phyloP scores from a whole-genome alignment of 805 yeast genomes.

The Isabelozyma gotoi region DNA sequence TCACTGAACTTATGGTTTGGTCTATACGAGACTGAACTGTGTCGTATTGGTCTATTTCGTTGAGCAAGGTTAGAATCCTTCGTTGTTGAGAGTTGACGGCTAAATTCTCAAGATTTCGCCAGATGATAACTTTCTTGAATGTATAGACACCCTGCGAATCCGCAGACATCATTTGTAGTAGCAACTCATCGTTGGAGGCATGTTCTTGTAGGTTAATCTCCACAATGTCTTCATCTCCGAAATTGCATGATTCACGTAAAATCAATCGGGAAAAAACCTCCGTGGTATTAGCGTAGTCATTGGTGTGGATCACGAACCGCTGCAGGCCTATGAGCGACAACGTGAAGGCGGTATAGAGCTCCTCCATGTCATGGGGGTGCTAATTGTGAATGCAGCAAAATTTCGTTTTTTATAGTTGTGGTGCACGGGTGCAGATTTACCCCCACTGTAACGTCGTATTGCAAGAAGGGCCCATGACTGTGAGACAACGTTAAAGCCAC shows the following conservation, averaged over 20 bases:
- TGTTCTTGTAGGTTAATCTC: constrained; percentile 8
- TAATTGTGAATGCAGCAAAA: not conserved
- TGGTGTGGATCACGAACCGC: constrained; percentile 16
- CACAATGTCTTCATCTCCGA: constrained; percentile 4
- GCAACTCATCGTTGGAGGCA: constrained; percentile 3
- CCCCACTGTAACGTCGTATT: no score
- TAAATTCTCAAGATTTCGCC: constrained; percentile 16
- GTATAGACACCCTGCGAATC: not conserved
- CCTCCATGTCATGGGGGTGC: constrained; percentile 14
- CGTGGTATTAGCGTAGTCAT: constrained; percentile 6
- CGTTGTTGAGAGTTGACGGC: constrained; percentile 9
- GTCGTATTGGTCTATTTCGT: constrained; percentile 20
- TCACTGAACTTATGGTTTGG: not conserved
- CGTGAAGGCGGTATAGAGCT: constrained; percentile 17
- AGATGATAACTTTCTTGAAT: constrained; percentile 11
- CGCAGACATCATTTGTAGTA: not conserved
- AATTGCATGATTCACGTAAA: constrained; percentile 7
- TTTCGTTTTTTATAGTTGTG: not conserved
- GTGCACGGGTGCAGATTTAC: not conserved
- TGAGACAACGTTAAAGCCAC: no score
- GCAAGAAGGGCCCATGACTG: no score
- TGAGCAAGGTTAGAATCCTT: constrained; percentile 14
- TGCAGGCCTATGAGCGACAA: constrained; percentile 15
- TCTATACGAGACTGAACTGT: constrained; percentile 10
- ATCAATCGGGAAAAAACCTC: constrained; percentile 4